phyloP scores from a whole-genome alignment of 1,284 basidiomycete genomes.

The Anthracocystis setariae region DNA sequence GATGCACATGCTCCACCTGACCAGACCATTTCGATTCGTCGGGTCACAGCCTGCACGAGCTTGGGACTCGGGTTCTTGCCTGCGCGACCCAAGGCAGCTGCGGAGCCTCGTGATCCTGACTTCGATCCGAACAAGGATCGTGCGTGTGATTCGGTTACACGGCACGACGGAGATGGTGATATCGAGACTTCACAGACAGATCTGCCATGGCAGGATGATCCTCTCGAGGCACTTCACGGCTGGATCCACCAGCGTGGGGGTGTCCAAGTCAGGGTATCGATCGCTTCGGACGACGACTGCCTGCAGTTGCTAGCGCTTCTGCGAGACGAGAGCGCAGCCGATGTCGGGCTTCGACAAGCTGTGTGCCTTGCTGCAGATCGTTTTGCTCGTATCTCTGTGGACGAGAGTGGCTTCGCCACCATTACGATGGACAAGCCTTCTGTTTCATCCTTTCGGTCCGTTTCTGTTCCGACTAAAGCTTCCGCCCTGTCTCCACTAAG shows the following conservation, averaged over 20 bases:
- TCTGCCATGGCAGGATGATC: slow-evolving; percentile 33
- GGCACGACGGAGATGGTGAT: background rate
- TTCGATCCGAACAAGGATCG: slow-evolving; percentile 15
- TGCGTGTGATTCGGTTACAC: slow-evolving; percentile 6
- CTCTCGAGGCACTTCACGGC: slow-evolving; percentile 35
- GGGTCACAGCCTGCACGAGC: slow-evolving; percentile 34
- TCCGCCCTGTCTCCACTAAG: background rate
- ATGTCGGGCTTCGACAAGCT: slow-evolving; percentile 14
- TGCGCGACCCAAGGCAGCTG: slow-evolving; percentile 30
- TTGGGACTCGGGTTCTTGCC: slow-evolving; percentile 40
- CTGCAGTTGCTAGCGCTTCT: slow-evolving; percentile 30
- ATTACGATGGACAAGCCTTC: slow-evolving; percentile 6
- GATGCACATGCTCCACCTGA: slow-evolving; percentile 28
- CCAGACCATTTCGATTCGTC: slow-evolving; percentile 48
- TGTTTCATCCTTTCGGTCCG: background rate
- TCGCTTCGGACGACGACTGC: slow-evolving; percentile 50
- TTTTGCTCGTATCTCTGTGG: slow-evolving; percentile 17
- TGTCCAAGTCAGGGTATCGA: slow-evolving; percentile 26
- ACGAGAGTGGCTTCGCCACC: slow-evolving; percentile 24
- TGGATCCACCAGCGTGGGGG: slow-evolving; percentile 35
- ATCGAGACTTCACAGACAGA: background rate
- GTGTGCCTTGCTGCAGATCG: slow-evolving; percentile 32
- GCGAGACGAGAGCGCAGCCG: background rate
- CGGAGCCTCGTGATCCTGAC: slow-evolving; percentile 44
- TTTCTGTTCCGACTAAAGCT: background rate